Conservation (phyloP, 2,329 filamentous ascomycete genomes). For the Cercospora canescens region DNA sequence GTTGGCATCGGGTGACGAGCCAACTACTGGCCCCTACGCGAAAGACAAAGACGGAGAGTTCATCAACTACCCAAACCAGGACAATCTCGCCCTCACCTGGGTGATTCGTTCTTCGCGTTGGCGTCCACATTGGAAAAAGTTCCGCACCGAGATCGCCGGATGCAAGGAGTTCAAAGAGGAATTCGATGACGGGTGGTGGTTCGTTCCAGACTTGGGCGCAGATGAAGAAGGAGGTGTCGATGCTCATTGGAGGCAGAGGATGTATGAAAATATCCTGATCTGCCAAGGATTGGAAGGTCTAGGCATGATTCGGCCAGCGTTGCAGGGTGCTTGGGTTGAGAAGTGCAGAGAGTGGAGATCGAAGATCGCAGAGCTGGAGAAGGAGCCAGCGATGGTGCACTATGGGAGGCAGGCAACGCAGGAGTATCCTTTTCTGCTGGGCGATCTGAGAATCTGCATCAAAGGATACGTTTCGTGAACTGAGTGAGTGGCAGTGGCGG, state of each 20-base stretch:
- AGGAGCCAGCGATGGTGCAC: slow-evolving; percentile 18
- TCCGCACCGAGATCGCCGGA: slow-evolving; percentile 14
- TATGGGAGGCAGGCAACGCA: slow-evolving; percentile 15
- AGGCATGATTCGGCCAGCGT: slow-evolving; percentile 28
- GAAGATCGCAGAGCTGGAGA: slow-evolving; percentile 19
- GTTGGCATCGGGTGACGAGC: slow-evolving; percentile 16
- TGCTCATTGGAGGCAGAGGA: slow-evolving; percentile 25
- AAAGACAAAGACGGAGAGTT: background rate
- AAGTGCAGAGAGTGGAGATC: slow-evolving; percentile 23
- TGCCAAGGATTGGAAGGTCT: slow-evolving; percentile 35
- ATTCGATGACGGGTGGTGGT: slow-evolving; percentile 16
- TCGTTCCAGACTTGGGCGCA: background rate
- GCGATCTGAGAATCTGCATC: slow-evolving; percentile 18
- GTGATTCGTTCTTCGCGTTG: slow-evolving; percentile 31
- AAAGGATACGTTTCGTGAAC: slow-evolving; percentile 17
- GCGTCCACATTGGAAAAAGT: slow-evolving; percentile 31
- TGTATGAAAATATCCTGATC: slow-evolving; percentile 32
- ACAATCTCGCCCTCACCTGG: slow-evolving; percentile 21
- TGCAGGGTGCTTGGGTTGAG: slow-evolving; percentile 18
- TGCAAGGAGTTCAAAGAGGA: slow-evolving; percentile 21
- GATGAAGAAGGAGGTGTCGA: slow-evolving; percentile 1
- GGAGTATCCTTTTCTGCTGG: slow-evolving; percentile 23
- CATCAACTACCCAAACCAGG: background rate
- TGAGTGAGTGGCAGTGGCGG: background rate
- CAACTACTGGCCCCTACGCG: slow-evolving; percentile 24